Percentiles rank a stretch among this genome's conserved stretches.
Evolutionary conservation across 805 yeast species (phyloP).

Genomic region (Myxozyma geophila): DNA sequence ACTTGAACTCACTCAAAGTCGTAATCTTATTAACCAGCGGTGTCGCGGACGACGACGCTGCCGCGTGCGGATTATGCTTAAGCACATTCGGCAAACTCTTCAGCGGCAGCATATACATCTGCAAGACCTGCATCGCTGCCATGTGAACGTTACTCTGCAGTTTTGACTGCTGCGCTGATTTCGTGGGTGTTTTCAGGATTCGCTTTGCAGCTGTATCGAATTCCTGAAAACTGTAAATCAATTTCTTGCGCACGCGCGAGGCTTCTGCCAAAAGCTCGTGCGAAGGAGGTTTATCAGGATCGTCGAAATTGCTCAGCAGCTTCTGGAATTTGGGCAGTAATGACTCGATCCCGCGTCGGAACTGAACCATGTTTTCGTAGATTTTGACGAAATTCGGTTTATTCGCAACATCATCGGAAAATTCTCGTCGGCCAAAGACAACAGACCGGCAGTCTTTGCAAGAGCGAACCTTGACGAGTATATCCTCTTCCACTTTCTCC

Average conservation of each 20-base stretch:
- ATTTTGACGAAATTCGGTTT: conserved; percentile 48
- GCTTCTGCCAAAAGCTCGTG: conserved; percentile 47
- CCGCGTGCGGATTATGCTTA: conserved; percentile 37
- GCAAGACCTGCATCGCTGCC: conserved; percentile 64
- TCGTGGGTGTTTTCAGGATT: conserved; percentile 46
- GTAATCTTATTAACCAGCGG: conserved; percentile 11
- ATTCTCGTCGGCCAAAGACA: conserved; percentile 61
- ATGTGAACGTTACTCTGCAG: conserved; percentile 61
- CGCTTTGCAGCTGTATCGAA: conserved; percentile 58
- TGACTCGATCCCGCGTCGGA: conserved; percentile 48
- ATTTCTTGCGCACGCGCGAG: conserved; percentile 50
- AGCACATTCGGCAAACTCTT: conserved; percentile 60
- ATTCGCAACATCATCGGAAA: conserved; percentile 48
- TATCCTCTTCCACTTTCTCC: conserved; percentile 28
- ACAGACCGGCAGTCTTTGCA: conserved; percentile 72
- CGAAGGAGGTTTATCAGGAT: conserved; percentile 42
- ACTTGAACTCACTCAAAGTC: conserved; percentile 4
- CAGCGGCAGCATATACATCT: conserved; percentile 65
- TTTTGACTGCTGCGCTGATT: conserved; percentile 51
- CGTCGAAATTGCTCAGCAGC: conserved; percentile 46
- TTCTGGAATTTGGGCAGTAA: conserved; percentile 53
- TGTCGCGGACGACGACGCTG: conserved; percentile 1
- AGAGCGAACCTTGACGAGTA: conserved; percentile 53
- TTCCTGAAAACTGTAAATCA: conserved; percentile 56
- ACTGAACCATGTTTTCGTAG: conserved; percentile 50